Evolutionary conservation across 768 basidiomycete species (phyloP).

Genomic region (Kwoniella bestiolae): DNA sequence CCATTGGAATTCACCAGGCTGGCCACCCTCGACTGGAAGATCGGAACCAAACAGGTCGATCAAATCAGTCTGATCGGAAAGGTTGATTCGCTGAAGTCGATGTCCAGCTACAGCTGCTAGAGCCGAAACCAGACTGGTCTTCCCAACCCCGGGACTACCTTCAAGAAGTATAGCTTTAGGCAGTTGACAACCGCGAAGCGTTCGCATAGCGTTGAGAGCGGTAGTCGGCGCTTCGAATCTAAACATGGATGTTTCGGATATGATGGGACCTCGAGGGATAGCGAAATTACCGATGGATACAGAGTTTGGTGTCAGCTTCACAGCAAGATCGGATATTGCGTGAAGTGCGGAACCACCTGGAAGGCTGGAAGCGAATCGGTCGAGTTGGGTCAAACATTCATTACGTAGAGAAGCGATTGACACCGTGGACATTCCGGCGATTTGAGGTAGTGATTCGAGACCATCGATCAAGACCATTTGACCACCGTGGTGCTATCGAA

Average conservation of each 20-base stretch:
- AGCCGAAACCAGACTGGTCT: conserved; percentile 89
- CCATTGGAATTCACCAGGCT: conserved; percentile 93
- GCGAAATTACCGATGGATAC: conserved; percentile 75
- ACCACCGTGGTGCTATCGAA: conserved; percentile 80
- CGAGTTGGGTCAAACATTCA: conserved; percentile 65
- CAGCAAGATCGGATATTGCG: conserved; percentile 7
- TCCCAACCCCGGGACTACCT: conserved; percentile 97
- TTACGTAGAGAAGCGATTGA: conserved; percentile 68
- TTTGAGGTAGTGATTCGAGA: conserved; percentile 74
- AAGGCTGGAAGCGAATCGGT: conserved; percentile 37
- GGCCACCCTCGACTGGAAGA: conserved; percentile 88
- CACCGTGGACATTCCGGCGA: conserved; percentile 67
- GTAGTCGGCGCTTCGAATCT: conserved; percentile 89
- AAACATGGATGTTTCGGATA: conserved; percentile 61
- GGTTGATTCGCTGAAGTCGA: conserved; percentile 84
- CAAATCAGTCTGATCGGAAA: conserved; percentile 97
- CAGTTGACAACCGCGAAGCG: conserved; percentile 86
- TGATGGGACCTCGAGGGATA: conserved; percentile 66
- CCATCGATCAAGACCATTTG: conserved; percentile 92
- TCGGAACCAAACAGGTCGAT: conserved; percentile 96
- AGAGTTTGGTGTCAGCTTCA: conserved; percentile 39
- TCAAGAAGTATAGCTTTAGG: conserved; percentile 90
- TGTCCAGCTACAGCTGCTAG: conserved; percentile 80
- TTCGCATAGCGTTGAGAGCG: conserved; percentile 79
- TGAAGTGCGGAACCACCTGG: not conserved